Percentiles rank a stretch among this genome's conserved stretches.
phyloP scores from a whole-genome alignment of 352 stramenopile genomes.

The Globisporangium spinosum region DNA sequence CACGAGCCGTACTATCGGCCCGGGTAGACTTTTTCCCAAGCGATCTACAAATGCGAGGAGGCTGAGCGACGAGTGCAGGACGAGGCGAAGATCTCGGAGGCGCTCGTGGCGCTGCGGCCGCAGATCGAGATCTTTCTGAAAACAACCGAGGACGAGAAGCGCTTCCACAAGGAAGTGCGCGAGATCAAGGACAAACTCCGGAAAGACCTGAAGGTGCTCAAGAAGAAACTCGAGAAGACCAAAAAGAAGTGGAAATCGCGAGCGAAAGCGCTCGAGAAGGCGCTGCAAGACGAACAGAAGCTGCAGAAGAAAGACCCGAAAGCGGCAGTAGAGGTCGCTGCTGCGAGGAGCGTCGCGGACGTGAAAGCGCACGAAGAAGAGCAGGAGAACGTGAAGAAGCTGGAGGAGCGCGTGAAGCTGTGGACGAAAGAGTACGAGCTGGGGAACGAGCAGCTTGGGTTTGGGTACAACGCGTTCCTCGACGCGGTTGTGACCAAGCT shows the following conservation, averaged over 20 bases:
- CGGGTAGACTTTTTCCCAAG: conserved; percentile 61
- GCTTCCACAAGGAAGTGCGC: conserved; percentile 58
- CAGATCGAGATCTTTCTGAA: conserved; percentile 59
- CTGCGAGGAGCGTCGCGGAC: conserved; percentile 29
- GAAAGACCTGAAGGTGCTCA: conserved; percentile 30
- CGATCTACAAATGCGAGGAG: conserved; percentile 60
- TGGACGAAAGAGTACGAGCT: conserved; percentile 40
- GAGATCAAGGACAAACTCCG: conserved; percentile 42
- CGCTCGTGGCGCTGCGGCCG: conserved; percentile 41
- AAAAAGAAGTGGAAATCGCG: conserved; percentile 26
- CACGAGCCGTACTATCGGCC: conserved; percentile 58
- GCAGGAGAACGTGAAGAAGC: conserved; percentile 31
- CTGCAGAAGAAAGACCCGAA: conserved; percentile 15
- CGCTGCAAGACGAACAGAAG: conserved; percentile 24
- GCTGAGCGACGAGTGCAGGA: conserved; percentile 40
- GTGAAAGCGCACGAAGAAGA: conserved; percentile 35
- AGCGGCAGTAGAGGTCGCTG: conserved; percentile 6
- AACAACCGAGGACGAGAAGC: conserved; percentile 56
- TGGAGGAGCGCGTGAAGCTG: conserved; percentile 36
- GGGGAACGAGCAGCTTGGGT: conserved; percentile 39
- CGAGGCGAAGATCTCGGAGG: conserved; percentile 41
- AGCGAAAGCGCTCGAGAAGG: conserved; percentile 16
- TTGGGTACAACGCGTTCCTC: conserved; percentile 53
- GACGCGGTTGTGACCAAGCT: conserved; percentile 56
- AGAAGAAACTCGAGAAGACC: conserved; percentile 36